Evolutionary conservation across 2,329 filamentous ascomycete genomes (phyloP).

Genomic region (Thielaviopsis musarum): DNA sequence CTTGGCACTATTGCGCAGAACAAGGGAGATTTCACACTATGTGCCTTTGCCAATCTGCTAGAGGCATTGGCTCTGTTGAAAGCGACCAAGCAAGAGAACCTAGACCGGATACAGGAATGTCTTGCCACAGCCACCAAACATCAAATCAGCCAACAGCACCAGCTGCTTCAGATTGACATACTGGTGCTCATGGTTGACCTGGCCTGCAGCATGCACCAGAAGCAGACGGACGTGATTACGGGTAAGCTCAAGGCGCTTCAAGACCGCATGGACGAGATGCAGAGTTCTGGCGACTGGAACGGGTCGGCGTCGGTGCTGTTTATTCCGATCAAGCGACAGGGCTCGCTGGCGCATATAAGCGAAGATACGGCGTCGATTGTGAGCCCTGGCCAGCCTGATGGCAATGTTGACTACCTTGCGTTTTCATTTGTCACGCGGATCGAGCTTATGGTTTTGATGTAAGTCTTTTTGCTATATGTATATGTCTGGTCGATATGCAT

Average conservation of each 20-base stretch:
- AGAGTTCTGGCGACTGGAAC: constrained; percentile 28
- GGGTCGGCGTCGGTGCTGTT: constrained; percentile 31
- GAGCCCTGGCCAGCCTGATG: constrained; percentile 27
- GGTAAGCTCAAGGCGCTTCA: constrained; percentile 48
- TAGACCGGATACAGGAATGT: constrained; percentile 55
- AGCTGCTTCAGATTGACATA: constrained; percentile 49
- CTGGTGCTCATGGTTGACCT: constrained; percentile 53
- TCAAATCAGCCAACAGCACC: constrained; percentile 47
- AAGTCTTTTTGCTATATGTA: constrained; percentile 21
- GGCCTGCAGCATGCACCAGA: constrained; percentile 49
- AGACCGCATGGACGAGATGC: constrained; percentile 39
- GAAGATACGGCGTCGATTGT: constrained; percentile 39
- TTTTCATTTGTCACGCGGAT: constrained; percentile 44
- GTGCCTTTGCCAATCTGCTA: constrained; percentile 46
- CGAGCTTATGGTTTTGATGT: constrained; percentile 39
- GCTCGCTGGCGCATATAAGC: constrained; percentile 29
- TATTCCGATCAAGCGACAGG: constrained; percentile 35
- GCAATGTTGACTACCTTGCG: constrained; percentile 36
- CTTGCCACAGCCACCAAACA: constrained; percentile 58
- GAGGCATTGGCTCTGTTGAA: constrained; percentile 55
- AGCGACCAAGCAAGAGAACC: constrained; percentile 43
- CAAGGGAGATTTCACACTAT: constrained; percentile 45
- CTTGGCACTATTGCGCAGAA: constrained; percentile 42
- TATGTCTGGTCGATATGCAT: no score
- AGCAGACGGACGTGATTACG: constrained; percentile 36